Conservation (phyloP, 192 early-diverging fungal species). For the Gigaspora rosea region DNA sequence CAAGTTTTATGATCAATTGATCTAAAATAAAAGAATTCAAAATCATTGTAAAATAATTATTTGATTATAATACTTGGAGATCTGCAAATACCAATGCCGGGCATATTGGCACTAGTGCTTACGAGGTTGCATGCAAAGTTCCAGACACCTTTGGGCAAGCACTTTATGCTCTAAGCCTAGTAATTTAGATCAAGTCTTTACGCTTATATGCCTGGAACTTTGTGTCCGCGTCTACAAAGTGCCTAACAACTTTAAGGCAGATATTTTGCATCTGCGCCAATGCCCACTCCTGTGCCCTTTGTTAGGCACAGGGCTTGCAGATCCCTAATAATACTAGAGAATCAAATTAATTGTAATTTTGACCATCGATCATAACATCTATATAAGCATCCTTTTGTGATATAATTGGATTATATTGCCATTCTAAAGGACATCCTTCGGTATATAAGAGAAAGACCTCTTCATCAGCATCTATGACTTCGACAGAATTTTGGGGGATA, state of each 20-base stretch:
- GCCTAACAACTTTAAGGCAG: no score
- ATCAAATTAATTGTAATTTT: not conserved
- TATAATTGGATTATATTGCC: constrained; percentile 35
- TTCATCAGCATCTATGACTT: constrained; percentile 31
- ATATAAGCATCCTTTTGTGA: constrained; percentile 32
- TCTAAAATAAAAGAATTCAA: constrained; percentile 2
- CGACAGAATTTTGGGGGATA: not conserved
- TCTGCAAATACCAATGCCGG: no score
- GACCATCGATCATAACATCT: constrained; percentile 32
- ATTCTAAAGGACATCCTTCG: constrained; percentile 30
- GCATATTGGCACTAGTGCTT: no score
- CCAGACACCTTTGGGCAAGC: no score
- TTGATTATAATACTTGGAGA: not conserved
- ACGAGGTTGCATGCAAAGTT: no score
- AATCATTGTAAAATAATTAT: not conserved
- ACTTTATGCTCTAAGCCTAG: no score
- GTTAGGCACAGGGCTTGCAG: no score
- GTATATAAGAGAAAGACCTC: constrained; percentile 36
- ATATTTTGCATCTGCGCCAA: no score
- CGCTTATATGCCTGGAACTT: no score
- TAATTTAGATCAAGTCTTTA: no score
- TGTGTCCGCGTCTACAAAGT: no score
- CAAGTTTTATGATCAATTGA: not conserved
- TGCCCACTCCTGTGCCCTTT: no score
- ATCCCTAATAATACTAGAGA: not conserved